These are phyloP conservation scores for Colletotrichum nymphaeae DNA, from an alignment of 2,329 filamentous ascomycete genomes.

Conservation along the genomic window DNA sequence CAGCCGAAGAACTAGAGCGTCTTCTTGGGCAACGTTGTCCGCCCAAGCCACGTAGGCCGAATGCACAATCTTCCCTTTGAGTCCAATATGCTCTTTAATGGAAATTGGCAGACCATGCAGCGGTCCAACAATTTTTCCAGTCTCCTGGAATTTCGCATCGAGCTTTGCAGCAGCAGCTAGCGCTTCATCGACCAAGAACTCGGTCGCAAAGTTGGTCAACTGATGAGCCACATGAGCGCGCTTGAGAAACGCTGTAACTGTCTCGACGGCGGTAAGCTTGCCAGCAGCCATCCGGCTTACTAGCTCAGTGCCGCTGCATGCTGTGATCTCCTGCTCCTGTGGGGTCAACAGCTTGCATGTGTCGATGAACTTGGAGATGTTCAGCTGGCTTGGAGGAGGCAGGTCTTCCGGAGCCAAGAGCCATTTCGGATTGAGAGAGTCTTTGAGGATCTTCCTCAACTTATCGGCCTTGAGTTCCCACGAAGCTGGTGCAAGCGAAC, in stretches of 20 bases:
- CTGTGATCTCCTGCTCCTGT: slow-evolving; percentile 51
- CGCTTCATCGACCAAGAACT: slow-evolving; percentile 52
- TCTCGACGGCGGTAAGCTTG: slow-evolving; percentile 48
- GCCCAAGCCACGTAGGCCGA: slow-evolving; percentile 49
- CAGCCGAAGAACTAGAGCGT: slow-evolving; percentile 45
- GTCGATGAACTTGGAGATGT: slow-evolving; percentile 17
- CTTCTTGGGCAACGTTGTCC: slow-evolving; percentile 46
- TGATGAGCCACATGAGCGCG: slow-evolving; percentile 61
- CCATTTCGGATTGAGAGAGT: slow-evolving; percentile 22
- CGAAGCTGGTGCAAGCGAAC: neutral
- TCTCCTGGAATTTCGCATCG: slow-evolving; percentile 51
- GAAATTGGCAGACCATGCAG: slow-evolving; percentile 48
- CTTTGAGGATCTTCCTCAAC: slow-evolving; percentile 7
- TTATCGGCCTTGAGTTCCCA: slow-evolving; percentile 22
- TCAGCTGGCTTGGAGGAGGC: neutral
- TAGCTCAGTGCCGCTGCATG: slow-evolving; percentile 46
- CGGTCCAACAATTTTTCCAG: slow-evolving; percentile 58
- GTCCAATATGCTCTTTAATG: slow-evolving; percentile 38
- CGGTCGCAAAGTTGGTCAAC: slow-evolving; percentile 43
- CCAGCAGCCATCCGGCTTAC: slow-evolving; percentile 39
- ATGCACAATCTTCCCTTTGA: slow-evolving; percentile 37
- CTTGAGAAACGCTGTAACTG: slow-evolving; percentile 58
- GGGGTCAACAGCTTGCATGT: slow-evolving; percentile 45
- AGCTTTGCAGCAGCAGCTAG: slow-evolving; percentile 51
- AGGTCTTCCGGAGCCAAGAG: slow-evolving; percentile 1